Evolutionary conservation across 2,329 filamentous ascomycete species (phyloP).

Genomic region (Nigrograna mackinnonii): DNA sequence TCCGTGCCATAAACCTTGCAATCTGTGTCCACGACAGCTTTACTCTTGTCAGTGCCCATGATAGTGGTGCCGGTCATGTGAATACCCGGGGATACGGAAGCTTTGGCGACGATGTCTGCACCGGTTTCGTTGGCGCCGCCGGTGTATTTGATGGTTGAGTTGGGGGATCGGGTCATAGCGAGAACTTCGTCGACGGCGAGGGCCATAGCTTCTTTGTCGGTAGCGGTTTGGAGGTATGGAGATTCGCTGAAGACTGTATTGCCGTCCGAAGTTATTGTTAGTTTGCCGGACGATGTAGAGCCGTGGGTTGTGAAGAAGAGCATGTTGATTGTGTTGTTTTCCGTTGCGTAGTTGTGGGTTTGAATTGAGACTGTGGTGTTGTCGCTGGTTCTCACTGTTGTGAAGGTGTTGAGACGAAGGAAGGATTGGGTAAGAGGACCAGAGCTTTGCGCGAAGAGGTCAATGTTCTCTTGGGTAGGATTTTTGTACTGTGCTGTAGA

Average conservation of each 20-base stretch:
- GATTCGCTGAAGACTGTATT: slow-evolving; percentile 51
- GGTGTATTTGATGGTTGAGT: slow-evolving; percentile 32
- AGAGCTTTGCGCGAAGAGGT: slow-evolving; percentile 36
- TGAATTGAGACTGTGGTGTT: slow-evolving; percentile 45
- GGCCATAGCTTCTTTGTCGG: slow-evolving; percentile 41
- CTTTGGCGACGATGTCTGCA: slow-evolving; percentile 38
- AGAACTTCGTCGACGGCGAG: slow-evolving; percentile 53
- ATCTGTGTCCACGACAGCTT: slow-evolving; percentile 50
- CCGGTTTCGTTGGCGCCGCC: slow-evolving; percentile 46
- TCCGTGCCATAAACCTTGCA: slow-evolving; percentile 51
- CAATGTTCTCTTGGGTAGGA: slow-evolving; percentile 30
- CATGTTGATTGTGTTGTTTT: slow-evolving; percentile 37
- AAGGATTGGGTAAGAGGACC: slow-evolving; percentile 51
- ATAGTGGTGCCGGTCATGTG: slow-evolving; percentile 60
- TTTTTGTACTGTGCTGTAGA: slow-evolving; percentile 25
- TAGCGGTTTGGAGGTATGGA: slow-evolving; percentile 56
- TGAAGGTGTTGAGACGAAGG: slow-evolving; percentile 55
- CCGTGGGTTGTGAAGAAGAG: slow-evolving; percentile 65
- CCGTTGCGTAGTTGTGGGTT: slow-evolving; percentile 51
- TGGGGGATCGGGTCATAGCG: slow-evolving; percentile 29
- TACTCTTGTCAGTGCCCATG: slow-evolving; percentile 46
- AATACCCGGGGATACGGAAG: slow-evolving; percentile 26
- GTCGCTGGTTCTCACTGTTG: slow-evolving; percentile 44
- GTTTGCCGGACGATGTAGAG: slow-evolving; percentile 61
- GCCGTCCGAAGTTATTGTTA: slow-evolving; percentile 44